Conservation (phyloP, 768 basidiomycete genomes). For the Boletellus sp. region DNA sequence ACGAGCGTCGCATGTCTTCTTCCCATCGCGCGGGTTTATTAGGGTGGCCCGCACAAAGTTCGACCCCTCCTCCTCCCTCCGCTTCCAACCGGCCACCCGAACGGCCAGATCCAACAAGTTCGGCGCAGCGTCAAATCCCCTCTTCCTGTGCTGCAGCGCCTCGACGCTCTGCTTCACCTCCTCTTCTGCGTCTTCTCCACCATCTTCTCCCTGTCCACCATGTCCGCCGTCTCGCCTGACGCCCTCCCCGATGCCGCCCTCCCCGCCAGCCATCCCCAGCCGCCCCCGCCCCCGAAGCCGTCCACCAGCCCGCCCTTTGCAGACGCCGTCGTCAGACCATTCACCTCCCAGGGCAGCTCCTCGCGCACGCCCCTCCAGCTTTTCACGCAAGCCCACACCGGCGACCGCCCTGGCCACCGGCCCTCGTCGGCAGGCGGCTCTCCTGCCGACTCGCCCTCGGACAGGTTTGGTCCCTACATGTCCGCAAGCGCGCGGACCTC, state of each 20-base stretch:
- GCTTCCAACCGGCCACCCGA: too few relatives aligned
- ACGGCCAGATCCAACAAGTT: too few relatives aligned
- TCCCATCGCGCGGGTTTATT: background rate
- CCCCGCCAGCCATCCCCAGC: background rate
- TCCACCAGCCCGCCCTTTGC: conserved; percentile 21
- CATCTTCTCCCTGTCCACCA: background rate
- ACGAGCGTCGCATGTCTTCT: too few relatives aligned
- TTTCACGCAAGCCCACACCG: conserved; percentile 4
- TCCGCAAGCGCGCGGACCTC: conserved; percentile 51
- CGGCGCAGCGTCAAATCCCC: too few relatives aligned
- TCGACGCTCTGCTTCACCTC: background rate
- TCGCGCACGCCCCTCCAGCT: conserved; percentile 8
- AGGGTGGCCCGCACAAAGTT: too few relatives aligned
- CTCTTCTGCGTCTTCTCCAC: background rate
- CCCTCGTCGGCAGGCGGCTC: conserved; percentile 18
- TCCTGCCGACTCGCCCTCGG: background rate
- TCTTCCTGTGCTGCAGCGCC: too few relatives aligned
- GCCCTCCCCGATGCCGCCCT: background rate
- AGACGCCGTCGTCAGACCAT: conserved; percentile 26
- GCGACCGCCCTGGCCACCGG: conserved; percentile 10
- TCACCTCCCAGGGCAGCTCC: conserved; percentile 26
- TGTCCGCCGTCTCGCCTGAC: background rate
- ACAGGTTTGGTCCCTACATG: conserved; percentile 20
- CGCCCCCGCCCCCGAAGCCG: conserved; percentile 6
- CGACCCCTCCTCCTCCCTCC: too few relatives aligned